Base-by-base conservation (phyloP, 169 alveolate species). In the Cyclospora cayetanensis region DNA sequence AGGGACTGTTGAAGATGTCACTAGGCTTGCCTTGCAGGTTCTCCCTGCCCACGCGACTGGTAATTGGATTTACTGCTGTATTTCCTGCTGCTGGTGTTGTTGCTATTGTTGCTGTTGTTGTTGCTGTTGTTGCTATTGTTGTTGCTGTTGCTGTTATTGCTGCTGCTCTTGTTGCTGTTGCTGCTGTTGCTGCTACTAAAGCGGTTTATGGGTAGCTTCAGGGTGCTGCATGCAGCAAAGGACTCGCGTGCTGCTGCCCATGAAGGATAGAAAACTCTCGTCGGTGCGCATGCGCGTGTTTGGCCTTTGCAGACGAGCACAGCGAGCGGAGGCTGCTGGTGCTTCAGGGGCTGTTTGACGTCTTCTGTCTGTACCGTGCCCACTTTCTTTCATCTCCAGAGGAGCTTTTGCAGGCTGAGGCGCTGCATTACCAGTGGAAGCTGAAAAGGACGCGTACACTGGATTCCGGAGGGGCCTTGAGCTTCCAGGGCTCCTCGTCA, bases 341-440 rank as follows among this genome's bases (percentile, higher is more conserved):
- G 3, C 31, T 80, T 20, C 89, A 80, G 76, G 89, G 89, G 35
- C 60, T 80, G 4, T 80, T 80, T 35, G 89, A 80, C 50, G 89
- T 80, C 12, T 80, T 80, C 89, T 80, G 89, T 80, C 72, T 80
- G 22, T 80, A 80, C 52, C 89, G 89, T 39, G 37, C 89, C 74
- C 89, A 80, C 76, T 52, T 80, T 37, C 89, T 80, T 41, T 80
- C 89, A 34, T 74, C 89, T 29, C 89, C 89, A 53, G 89, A 65
- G 5, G 74, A 22, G 42, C 39, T 80, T 46, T 35, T 80, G 7
- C 89, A 80, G 76, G 89, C 89, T 20, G 89, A 80, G 89, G 74
- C 89, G 89, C 11, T 80, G 76, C 89, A 80, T 37, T 74, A 80
- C 74, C 89, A 80, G 74, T 80, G 89, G 89, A 46, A 80, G 74